Evolutionary conservation across 1,139 yeast species (phyloP).

Genomic region (Suhomyces maxii): DNA sequence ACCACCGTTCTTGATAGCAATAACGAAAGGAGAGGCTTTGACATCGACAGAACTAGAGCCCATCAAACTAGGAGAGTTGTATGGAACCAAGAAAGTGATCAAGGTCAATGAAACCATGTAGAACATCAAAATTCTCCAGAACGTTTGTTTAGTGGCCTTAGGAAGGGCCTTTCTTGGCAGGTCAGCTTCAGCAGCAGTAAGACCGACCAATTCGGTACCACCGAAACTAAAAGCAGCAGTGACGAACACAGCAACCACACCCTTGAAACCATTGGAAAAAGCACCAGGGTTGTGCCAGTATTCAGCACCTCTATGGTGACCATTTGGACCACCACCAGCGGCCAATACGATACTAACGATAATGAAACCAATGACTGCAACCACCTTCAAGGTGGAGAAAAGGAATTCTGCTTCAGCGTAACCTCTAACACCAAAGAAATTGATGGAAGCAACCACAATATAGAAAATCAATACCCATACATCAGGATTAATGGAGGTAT

Average conservation of each 20-base stretch:
- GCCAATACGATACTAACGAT: constrained; percentile 31
- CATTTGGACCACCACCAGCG: constrained; percentile 36
- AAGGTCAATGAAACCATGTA: constrained; percentile 33
- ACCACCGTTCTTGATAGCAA: constrained; percentile 61
- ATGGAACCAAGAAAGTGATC: constrained; percentile 37
- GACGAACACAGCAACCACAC: constrained; percentile 50
- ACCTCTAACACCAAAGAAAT: constrained; percentile 36
- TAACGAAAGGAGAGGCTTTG: constrained; percentile 54
- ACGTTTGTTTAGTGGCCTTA: constrained; percentile 40
- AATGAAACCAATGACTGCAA: constrained; percentile 34
- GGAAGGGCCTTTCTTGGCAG: constrained; percentile 42
- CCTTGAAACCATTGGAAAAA: constrained; percentile 43
- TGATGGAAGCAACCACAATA: constrained; percentile 28
- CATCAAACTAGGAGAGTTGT: constrained; percentile 30
- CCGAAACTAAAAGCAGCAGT: constrained; percentile 60
- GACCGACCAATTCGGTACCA: constrained; percentile 48
- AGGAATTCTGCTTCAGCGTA: constrained; percentile 38
- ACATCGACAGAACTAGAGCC: constrained; percentile 41
- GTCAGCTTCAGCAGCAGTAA: constrained; percentile 44
- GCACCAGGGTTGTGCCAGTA: constrained; percentile 37
- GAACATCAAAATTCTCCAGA: constrained; percentile 37
- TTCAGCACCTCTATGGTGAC: constrained; percentile 23
- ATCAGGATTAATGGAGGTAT: constrained; percentile 29
- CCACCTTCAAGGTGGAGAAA: constrained; percentile 31
- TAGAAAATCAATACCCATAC: constrained; percentile 34